Evolutionary conservation across 2,329 filamentous ascomycete species (phyloP).

Genomic region (Neocatenulostroma microsporum): DNA sequence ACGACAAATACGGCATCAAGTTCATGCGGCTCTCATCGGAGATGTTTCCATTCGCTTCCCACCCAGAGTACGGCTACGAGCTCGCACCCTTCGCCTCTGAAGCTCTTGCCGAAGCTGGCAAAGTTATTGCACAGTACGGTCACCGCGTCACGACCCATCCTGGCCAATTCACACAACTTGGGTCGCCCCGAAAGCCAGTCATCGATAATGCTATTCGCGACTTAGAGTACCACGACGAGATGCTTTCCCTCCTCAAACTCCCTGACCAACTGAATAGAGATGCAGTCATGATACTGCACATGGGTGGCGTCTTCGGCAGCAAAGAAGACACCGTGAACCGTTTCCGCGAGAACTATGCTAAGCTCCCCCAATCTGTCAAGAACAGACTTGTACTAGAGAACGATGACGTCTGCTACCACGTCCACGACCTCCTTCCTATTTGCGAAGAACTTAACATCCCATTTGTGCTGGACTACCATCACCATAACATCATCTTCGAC

Average conservation of each 20-base stretch:
- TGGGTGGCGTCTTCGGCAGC: constrained; percentile 85
- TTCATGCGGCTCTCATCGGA: constrained; percentile 90
- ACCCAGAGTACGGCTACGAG: constrained; percentile 77
- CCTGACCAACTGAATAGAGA: constrained; percentile 73
- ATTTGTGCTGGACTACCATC: constrained; percentile 84
- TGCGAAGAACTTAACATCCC: constrained; percentile 95
- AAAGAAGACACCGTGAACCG: constrained; percentile 70
- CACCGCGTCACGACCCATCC: constrained; percentile 87
- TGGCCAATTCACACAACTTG: constrained; percentile 86
- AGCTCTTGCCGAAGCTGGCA: constrained; percentile 66
- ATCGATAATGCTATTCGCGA: constrained; percentile 71
- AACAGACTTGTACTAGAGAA: constrained; percentile 83
- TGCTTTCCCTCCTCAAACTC: constrained; percentile 68
- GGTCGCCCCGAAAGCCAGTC: constrained; percentile 70
- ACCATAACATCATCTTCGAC: constrained; percentile 92
- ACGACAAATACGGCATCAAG: constrained; percentile 81
- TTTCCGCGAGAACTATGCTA: constrained; percentile 67
- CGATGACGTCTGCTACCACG: constrained; percentile 86
- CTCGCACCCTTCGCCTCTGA: constrained; percentile 76
- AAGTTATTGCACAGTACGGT: constrained; percentile 65
- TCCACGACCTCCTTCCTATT: constrained; percentile 80
- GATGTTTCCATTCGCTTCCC: constrained; percentile 95
- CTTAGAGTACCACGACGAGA: constrained; percentile 78
- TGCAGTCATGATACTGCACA: constrained; percentile 89
- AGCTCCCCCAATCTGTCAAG: constrained; percentile 62